A percentile compares a stretch with the other conserved stretches of the same genome.
These are phyloP conservation scores for Astragalus glycyphyllos DNA, from an alignment of 306 rosid genomes.

Conservation along the genomic window DNA sequence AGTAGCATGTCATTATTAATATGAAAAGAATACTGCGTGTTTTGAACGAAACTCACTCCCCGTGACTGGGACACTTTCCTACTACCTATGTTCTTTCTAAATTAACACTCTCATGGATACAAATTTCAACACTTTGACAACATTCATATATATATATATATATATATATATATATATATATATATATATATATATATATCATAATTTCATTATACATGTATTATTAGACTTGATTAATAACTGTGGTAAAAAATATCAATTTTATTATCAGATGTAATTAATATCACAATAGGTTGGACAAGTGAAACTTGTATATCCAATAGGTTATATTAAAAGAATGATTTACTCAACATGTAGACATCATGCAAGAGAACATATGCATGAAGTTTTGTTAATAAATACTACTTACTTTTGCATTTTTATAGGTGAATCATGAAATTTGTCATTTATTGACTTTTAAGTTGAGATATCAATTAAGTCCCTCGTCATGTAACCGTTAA, in stretches of 20 bases:
- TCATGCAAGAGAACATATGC: too few species aligned
- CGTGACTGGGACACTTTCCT: constrained; percentile 42
- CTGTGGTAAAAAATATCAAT: too few species aligned
- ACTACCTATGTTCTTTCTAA: constrained; percentile 34
- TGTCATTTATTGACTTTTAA: not conserved
- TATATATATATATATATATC: not conserved
- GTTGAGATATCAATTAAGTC: too few species aligned
- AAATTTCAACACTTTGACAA: not conserved
- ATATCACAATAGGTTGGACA: too few species aligned
- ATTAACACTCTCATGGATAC: constrained; percentile 17
- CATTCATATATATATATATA: not conserved
- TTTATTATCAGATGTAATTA: too few species aligned
- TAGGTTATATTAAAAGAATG: too few species aligned
- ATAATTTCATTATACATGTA: not conserved
- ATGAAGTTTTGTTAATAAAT: too few species aligned
- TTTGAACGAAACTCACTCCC: constrained; percentile 20
- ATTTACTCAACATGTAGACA: too few species aligned
- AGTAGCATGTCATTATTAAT: not conserved
- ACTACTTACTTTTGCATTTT: not conserved
- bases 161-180: not conserved
- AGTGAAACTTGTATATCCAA: too few species aligned
- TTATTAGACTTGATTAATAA: too few species aligned
- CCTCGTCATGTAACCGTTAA: too few species aligned
- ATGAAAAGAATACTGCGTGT: constrained; percentile 34
- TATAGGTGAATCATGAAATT: too few species aligned